Percentiles rank a stretch among this genome's conserved stretches.
Conservation (phyloP, 306 rosid genomes). For the Lotus japonicus region DNA sequence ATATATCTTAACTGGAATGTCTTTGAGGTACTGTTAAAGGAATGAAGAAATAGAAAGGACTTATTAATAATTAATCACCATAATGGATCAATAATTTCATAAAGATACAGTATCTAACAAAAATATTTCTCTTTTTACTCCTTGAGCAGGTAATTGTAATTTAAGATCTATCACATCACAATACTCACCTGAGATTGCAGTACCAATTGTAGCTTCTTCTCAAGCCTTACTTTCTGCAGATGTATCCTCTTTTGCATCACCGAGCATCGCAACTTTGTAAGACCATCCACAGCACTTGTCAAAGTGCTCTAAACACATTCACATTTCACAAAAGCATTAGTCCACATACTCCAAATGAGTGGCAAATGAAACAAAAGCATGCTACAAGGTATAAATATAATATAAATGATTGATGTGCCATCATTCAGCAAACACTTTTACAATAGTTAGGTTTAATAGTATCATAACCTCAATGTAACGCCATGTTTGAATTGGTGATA, state of each 20-base stretch:
- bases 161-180: background rate
- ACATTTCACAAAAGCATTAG: background rate
- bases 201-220: constrained; percentile 47
- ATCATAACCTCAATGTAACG: no score
- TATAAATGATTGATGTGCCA: no score
- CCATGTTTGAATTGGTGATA: no score
- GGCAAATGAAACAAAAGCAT: background rate
- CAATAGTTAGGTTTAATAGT: no score
- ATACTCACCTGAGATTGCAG: constrained; percentile 59
- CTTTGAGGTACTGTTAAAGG: no score
- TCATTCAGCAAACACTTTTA: no score
- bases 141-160: background rate
- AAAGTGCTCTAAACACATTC: constrained; percentile 30
- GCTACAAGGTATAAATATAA: background rate
- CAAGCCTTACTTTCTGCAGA: constrained; percentile 49
- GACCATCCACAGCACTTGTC: constrained; percentile 24
- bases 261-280: constrained; percentile 36
- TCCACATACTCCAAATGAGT: background rate
- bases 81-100: no score
- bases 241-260: constrained; percentile 52
- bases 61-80: no score
- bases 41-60: no score
- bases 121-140: no score
- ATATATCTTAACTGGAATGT: no score
- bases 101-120: no score